Conservation (phyloP, 1,139 yeast genomes). For the Debaryomyces singareniensis region DNA sequence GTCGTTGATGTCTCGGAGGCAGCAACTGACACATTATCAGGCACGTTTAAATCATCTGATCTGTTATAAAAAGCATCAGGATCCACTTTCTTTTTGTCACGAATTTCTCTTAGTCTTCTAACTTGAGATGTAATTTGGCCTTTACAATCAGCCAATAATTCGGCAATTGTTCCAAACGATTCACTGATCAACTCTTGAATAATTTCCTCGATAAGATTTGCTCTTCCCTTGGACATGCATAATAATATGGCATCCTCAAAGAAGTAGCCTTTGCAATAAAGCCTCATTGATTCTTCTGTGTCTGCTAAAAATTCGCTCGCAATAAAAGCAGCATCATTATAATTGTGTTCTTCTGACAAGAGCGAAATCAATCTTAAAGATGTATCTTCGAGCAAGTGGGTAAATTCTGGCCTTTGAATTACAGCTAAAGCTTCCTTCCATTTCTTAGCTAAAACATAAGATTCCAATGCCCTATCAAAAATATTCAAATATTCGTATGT, state of each 20-base stretch:
- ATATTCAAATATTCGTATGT: slow-evolving; percentile 66
- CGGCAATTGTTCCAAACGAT: slow-evolving; percentile 83
- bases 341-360: slow-evolving; percentile 65
- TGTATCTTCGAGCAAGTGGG: slow-evolving; percentile 30
- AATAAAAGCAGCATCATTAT: slow-evolving; percentile 79
- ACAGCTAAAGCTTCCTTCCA: slow-evolving; percentile 84
- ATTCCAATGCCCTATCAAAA: slow-evolving; percentile 55
- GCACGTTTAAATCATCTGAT: slow-evolving; percentile 61
- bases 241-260: slow-evolving; percentile 74
- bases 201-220: slow-evolving; percentile 47
- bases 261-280: slow-evolving; percentile 69
- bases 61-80: slow-evolving; percentile 79
- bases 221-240: slow-evolving; percentile 37
- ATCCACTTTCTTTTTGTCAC: slow-evolving; percentile 75
- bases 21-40: slow-evolving; percentile 92
- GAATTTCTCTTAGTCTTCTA: slow-evolving; percentile 73
- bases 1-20: slow-evolving; percentile 91
- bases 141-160: slow-evolving; percentile 84
- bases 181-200: slow-evolving; percentile 77
- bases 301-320: slow-evolving; percentile 57
- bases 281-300: slow-evolving; percentile 53
- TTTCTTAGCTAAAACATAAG: slow-evolving; percentile 60
- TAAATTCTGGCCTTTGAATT: slow-evolving; percentile 34
- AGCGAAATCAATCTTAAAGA: slow-evolving; percentile 56
- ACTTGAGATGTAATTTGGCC: slow-evolving; percentile 81